Evolutionary conservation across 208 protist species (phyloP).

Genomic region (Porcisia deanei): DNA sequence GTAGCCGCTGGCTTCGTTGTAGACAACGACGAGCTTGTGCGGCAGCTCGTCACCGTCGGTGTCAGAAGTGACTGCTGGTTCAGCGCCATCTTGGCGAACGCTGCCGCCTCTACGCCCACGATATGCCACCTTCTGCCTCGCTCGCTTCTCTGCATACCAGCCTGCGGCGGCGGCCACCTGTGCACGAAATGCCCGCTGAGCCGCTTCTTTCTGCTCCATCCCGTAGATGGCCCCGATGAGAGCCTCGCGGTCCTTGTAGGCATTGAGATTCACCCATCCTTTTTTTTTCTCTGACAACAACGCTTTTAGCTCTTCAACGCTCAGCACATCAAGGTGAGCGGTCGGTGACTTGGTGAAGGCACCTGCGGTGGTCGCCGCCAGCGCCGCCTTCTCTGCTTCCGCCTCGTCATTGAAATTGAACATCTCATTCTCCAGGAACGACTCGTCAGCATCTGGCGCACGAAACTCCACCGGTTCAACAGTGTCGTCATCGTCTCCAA

Average conservation of each 20-base stretch:
- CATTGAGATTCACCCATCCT: constrained; percentile 26
- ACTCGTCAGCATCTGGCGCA: background rate
- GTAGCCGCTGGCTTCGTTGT: constrained; percentile 27
- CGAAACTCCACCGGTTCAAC: background rate
- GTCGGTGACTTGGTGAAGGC: background rate
- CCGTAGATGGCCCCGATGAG: constrained; percentile 25
- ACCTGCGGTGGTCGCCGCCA: background rate
- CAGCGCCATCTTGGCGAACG: constrained; percentile 4
- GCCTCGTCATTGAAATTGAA: constrained; percentile 9
- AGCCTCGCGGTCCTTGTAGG: constrained; percentile 22
- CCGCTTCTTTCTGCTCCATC: constrained; percentile 21
- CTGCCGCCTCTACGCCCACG: background rate
- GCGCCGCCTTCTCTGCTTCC: constrained; percentile 2
- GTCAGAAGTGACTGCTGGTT: background rate
- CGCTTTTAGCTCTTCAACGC: constrained; percentile 31
- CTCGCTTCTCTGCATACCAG: constrained; percentile 25
- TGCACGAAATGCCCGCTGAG: constrained; percentile 21
- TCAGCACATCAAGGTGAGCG: constrained; percentile 15
- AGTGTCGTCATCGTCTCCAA: background rate
- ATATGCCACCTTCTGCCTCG: constrained; percentile 3
- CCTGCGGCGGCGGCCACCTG: constrained; percentile 16
- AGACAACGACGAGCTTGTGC: constrained; percentile 30
- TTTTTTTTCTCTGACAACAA: constrained; percentile 42
- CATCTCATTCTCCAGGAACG: background rate
- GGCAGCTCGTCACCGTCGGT: background rate